Conservation (phyloP, 805 yeast species). For the Candida morakotiae region DNA sequence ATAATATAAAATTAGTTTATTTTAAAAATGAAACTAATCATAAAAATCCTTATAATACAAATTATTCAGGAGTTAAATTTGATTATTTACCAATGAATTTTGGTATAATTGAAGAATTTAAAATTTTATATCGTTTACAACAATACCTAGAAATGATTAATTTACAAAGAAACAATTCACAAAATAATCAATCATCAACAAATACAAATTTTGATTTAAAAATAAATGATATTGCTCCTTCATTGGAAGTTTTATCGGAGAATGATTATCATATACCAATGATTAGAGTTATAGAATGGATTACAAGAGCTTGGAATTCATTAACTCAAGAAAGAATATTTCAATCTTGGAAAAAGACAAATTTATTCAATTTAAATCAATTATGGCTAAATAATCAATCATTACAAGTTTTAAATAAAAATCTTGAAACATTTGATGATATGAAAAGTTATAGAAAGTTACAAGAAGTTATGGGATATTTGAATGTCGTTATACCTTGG, state of each 20-base stretch:
- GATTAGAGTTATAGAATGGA: constrained; percentile 55
- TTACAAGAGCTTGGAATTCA: constrained; percentile 53
- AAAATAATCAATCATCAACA: neutral
- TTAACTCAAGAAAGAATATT: constrained; percentile 28
- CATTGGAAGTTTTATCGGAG: constrained; percentile 31
- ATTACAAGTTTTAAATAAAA: constrained; percentile 10
- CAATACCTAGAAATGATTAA: constrained; percentile 49
- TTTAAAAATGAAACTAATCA: constrained; percentile 36
- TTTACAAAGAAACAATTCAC: constrained; percentile 21
- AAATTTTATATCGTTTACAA: constrained; percentile 51
- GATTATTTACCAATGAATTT: constrained; percentile 59
- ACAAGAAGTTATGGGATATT: constrained; percentile 38
- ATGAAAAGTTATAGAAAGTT: constrained; percentile 39
- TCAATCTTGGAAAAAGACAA: constrained; percentile 32
- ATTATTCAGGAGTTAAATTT: constrained; percentile 43
- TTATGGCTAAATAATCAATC: constrained; percentile 21
- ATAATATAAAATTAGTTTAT: constrained; percentile 30
- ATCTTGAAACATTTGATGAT: constrained; percentile 13
- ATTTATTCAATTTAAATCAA: constrained; percentile 24
- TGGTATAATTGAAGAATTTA: constrained; percentile 62
- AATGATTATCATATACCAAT: constrained; percentile 45
- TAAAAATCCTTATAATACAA: constrained; percentile 30
- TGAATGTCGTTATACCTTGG: constrained; percentile 56
- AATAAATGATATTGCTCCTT: constrained; percentile 1
- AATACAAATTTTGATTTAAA: neutral